phyloP scores from a whole-genome alignment of 1,284 basidiomycete species.

The Neonothopanus nambi region DNA sequence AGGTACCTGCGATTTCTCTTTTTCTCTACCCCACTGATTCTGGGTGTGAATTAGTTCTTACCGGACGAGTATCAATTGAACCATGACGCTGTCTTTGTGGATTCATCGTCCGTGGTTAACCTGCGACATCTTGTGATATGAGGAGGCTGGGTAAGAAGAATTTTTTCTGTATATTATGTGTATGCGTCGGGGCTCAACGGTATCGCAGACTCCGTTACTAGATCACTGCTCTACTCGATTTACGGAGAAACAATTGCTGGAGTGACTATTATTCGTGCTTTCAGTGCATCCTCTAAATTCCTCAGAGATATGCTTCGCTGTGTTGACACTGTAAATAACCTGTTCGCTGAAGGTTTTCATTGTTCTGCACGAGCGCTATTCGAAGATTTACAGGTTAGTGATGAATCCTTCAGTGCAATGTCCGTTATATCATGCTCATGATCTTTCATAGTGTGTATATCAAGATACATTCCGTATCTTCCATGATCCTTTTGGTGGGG shows the following conservation, averaged over 20 bases:
- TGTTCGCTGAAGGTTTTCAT: background rate
- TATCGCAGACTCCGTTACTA: slow-evolving; percentile 76
- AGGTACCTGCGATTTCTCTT: slow-evolving; percentile 36
- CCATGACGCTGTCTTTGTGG: slow-evolving; percentile 70
- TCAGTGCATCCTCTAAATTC: slow-evolving; percentile 85
- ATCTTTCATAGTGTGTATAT: slow-evolving; percentile 60
- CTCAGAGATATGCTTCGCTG: slow-evolving; percentile 84
- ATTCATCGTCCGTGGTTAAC: slow-evolving; percentile 81
- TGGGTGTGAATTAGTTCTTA: slow-evolving; percentile 55
- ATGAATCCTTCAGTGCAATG: background rate
- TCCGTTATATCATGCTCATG: background rate
- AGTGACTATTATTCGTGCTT: slow-evolving; percentile 83
- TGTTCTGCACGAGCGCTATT: slow-evolving; percentile 67
- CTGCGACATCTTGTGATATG: slow-evolving; percentile 86
- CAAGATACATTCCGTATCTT: slow-evolving; percentile 83
- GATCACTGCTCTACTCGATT: slow-evolving; percentile 89
- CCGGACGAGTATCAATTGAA: slow-evolving; percentile 53
- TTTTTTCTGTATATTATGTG: background rate
- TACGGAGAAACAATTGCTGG: slow-evolving; percentile 91
- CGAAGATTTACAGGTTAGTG: slow-evolving; percentile 67
- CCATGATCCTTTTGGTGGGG: slow-evolving; percentile 83
- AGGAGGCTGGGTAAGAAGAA: slow-evolving; percentile 66
- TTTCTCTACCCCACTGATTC: background rate
- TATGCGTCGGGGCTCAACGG: slow-evolving; percentile 1
- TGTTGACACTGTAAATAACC: slow-evolving; percentile 71